These are phyloP conservation scores for Colletotrichum ledebouriae DNA, from an alignment of 2,329 filamentous ascomycete genomes.

Conservation along the genomic window DNA sequence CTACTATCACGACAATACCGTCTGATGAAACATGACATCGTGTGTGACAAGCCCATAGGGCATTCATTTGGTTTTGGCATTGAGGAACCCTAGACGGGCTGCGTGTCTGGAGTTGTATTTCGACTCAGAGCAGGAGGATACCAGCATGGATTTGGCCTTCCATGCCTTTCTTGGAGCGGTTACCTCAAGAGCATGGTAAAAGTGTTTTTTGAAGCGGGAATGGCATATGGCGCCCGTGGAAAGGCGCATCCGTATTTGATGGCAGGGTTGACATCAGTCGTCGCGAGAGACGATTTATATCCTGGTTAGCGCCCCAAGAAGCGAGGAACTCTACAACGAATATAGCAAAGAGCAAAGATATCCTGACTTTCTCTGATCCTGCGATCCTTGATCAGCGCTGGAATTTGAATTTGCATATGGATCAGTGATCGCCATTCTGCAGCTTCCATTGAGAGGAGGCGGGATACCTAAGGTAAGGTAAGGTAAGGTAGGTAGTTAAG, in stretches of 20 bases:
- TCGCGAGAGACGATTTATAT: neutral
- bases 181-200: slow-evolving; percentile 15
- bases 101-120: slow-evolving; percentile 23
- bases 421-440: slow-evolving; percentile 3
- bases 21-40: slow-evolving; percentile 51
- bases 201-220: slow-evolving; percentile 21
- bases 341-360: neutral
- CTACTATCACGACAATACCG: slow-evolving; percentile 90
- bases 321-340: neutral
- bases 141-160: slow-evolving; percentile 22
- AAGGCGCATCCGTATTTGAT: neutral
- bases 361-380: neutral
- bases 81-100: slow-evolving; percentile 22
- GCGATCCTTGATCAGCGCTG: neutral
- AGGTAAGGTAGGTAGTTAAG: slow-evolving; percentile 1
- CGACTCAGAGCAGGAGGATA: slow-evolving; percentile 22
- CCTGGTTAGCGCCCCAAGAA: neutral
- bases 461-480: neutral
- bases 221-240: neutral
- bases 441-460: slow-evolving; percentile 6
- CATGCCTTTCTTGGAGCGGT: slow-evolving; percentile 12
- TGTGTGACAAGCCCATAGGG: slow-evolving; percentile 22
- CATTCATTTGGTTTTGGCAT: slow-evolving; percentile 36
- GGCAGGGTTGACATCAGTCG: neutral
- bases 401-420: neutral